These are phyloP conservation scores for Tolypocladium ovalisporum DNA, from an alignment of 2,329 filamentous ascomycete species.

Conservation along the genomic window DNA sequence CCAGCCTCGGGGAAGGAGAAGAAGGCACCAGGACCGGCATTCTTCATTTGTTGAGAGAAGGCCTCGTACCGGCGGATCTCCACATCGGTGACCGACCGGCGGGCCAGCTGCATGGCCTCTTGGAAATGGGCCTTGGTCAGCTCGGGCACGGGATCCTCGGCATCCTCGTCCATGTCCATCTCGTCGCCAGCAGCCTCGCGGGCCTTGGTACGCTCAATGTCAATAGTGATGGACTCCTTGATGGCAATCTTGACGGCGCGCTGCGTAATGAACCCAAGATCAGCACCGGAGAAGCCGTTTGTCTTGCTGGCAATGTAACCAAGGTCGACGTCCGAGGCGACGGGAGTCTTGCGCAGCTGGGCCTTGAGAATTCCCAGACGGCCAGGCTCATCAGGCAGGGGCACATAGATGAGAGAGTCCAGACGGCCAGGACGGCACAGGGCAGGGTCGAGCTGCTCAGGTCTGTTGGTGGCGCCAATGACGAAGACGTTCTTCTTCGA, in stretches of 20 bases:
- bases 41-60: constrained; percentile 99
- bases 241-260: constrained; percentile 98
- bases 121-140: constrained; percentile 96
- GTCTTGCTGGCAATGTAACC: constrained; percentile 92
- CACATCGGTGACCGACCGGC: constrained; percentile 88
- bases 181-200: constrained; percentile 78
- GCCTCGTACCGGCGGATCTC: constrained; percentile 98
- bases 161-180: constrained; percentile 59
- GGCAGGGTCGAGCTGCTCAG: constrained; percentile 95
- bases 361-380: constrained; percentile 86
- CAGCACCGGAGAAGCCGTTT: constrained; percentile 97
- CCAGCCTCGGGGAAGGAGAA: constrained; percentile 89
- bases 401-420: constrained; percentile 96
- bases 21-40: constrained; percentile 85
- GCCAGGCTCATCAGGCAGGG: constrained; percentile 82
- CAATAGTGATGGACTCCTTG: constrained; percentile 83
- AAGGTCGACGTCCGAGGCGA: constrained; percentile 77
- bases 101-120: constrained; percentile 93
- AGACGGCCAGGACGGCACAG: constrained; percentile 97
- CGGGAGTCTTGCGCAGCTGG: constrained; percentile 96
- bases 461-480: constrained; percentile 96
- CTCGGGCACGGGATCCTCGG: constrained; percentile 88
- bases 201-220: constrained; percentile 85
- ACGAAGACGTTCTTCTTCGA: constrained; percentile 99
- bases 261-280: constrained; percentile 98